These are phyloP conservation scores for Trichosporon faecale DNA, from an alignment of 1,284 basidiomycete species.

Conservation along the genomic window DNA sequence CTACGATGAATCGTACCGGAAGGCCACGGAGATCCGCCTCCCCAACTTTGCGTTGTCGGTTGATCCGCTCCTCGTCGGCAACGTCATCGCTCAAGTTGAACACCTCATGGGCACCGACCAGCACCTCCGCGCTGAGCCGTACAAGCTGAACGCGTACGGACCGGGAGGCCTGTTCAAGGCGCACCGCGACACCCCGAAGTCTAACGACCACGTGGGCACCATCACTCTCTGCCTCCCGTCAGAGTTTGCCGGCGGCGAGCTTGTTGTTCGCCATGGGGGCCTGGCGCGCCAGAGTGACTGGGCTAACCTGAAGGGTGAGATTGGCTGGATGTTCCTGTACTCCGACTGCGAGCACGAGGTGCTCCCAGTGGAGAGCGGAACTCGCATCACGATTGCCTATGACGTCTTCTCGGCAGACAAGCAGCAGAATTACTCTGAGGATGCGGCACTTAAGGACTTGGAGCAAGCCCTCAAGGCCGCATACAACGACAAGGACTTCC, in stretches of 20 bases:
- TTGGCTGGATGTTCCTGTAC: slow-evolving; percentile 44
- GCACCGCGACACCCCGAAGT: slow-evolving; percentile 12
- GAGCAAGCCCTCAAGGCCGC: not conserved
- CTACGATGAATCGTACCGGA: slow-evolving; percentile 24
- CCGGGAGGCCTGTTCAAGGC: slow-evolving; percentile 11
- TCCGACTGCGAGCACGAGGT: slow-evolving; percentile 57
- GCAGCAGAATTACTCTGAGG: not conserved
- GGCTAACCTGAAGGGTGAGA: not conserved
- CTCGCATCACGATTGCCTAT: slow-evolving; percentile 54
- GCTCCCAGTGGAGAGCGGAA: slow-evolving; percentile 50
- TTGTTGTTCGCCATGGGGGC: slow-evolving; percentile 25
- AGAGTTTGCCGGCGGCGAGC: slow-evolving; percentile 28
- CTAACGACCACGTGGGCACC: slow-evolving; percentile 17
- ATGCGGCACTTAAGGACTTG: not conserved
- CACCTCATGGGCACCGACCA: not conserved
- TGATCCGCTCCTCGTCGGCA: slow-evolving; percentile 18
- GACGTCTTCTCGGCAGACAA: slow-evolving; percentile 34
- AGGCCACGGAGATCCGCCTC: slow-evolving; percentile 28
- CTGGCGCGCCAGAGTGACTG: slow-evolving; percentile 21
- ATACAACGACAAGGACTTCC: slow-evolving; percentile 1
- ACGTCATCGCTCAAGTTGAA: slow-evolving; percentile 16
- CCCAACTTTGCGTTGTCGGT: slow-evolving; percentile 22
- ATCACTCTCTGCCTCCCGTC: slow-evolving; percentile 31
- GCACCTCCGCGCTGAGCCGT: slow-evolving; percentile 14
- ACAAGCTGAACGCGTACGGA: slow-evolving; percentile 13